Evolutionary conservation across 257 asterid species (phyloP), one percentile per base, ranked within the genome.

Genomic region (Scutellaria galericulata): DNA sequence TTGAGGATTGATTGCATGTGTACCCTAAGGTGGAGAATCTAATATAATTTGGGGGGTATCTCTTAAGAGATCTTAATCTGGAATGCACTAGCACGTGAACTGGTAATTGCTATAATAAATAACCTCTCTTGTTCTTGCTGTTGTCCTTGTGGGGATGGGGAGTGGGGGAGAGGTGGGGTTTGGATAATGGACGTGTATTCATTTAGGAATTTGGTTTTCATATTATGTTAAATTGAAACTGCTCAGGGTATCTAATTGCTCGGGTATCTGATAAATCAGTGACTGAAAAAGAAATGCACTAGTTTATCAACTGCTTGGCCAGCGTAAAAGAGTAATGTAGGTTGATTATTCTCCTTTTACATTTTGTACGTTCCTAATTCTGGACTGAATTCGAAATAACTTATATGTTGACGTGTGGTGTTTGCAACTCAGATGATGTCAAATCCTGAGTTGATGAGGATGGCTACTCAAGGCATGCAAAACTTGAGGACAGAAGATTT

Each of bases 381-480:
- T 47, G 62, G 20, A 48, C 64, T 18, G 10, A 35, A 18, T 35
- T 42, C 35, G 8, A 46, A 18, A 22, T 66, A 51, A 6, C 14
- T 73, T 58, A 8, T 41, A 55, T 71, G 64, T 47, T 77, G 54
- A 24, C 71, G 68, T 71, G 9, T 41, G 31, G 70, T 59, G 60
- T 57, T 63, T 68, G 61, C 67, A 13, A 48, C 71, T 71, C 89
- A 95, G 99, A 88, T 95, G 99, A 92, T 92, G 98, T 95, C 99
- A 14, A 95, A 95, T 87, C 99, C 99, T 1, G 97, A 95, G 15
- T 72, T 95, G 76, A 71, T 95, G 75, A 86, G 80, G 75, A 92
- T 95, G 99, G 99, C 98, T 76, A 77, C 99, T 39, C 98, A 92
- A 83, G 80, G 98, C 82, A 92, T 95, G 98, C 90, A 89, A 80